Base-by-base conservation (phyloP, 1,284 basidiomycete species). In the Fomitopsis schrenkii region DNA sequence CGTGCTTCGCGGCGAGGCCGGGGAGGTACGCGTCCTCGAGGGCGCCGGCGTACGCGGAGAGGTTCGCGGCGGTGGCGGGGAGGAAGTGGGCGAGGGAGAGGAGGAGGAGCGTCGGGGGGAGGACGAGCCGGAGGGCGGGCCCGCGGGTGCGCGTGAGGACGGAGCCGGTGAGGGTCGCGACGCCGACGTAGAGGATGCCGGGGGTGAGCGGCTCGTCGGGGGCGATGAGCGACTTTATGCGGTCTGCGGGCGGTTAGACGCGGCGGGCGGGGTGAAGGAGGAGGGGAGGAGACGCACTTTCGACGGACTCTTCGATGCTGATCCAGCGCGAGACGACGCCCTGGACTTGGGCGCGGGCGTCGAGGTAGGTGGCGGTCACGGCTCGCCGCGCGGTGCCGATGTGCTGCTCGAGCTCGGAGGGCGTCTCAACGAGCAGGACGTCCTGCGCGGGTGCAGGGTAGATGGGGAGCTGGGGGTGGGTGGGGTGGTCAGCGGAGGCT, bases 131-230 rank as follows among this genome's bases (percentile, higher is more conserved):
- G 15, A 84, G 76, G 38, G 86, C 80, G 61, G 93, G 76, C 45
- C 77, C 71, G 42, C 95, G 88, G 64, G 89, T 90, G 44, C 95
- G 88, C 0, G 91, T 86, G 60, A 97, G 74, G 67, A 98, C 89
- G 60, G 93, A 93, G 1, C 91, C 93, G 0, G 92, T 91, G 53
- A 98, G 86, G 3, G 93, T 88, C 1, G 93, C 88, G 44, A 98
- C 85, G 54, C 94, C 93, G 59, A 94, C 88, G 77, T 95, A 96
- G 62, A 96, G 87, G 12, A 91, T 72, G 19, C 91, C 93, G 1
- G 95, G 95, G 6, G 89, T 95, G 42, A 97, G 82, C 0, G 87
- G 80, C 77, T 98, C 95, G 57, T 90, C 81, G 0, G 86, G 83
- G 1, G 92, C 86, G 28, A 93, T 77, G 68, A 97, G 83, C 5